phyloP scores from a whole-genome alignment of 768 basidiomycete species.

The Pisolithus sp. region DNA sequence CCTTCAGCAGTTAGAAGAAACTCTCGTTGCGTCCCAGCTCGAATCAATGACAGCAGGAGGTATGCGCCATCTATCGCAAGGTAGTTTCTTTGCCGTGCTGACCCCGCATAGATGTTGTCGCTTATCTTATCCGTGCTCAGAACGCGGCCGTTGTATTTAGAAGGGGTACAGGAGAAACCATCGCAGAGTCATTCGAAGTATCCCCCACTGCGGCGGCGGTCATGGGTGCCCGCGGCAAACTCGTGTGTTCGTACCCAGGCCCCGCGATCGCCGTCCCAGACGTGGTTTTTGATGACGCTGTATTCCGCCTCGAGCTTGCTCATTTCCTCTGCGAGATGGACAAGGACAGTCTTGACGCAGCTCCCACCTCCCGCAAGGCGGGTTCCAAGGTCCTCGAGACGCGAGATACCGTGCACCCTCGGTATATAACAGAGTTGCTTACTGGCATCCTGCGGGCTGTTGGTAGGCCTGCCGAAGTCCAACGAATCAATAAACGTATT shows the following conservation, averaged over 20 bases:
- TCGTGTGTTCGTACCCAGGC: slow-evolving; percentile 40
- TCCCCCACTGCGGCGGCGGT: slow-evolving; percentile 30
- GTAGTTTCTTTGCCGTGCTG: not conserved
- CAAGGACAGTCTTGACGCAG: slow-evolving; percentile 24
- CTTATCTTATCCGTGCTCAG: slow-evolving; percentile 36
- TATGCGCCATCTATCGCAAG: slow-evolving; percentile 1
- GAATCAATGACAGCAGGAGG: slow-evolving; percentile 18
- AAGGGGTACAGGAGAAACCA: slow-evolving; percentile 15
- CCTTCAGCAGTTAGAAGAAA: not conserved
- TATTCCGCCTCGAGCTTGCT: slow-evolving; percentile 28
- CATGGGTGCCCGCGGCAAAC: slow-evolving; percentile 33
- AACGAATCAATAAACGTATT: not conserved
- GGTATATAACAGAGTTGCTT: slow-evolving; percentile 37
- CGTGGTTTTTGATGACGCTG: slow-evolving; percentile 18
- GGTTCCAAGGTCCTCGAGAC: slow-evolving; percentile 14
- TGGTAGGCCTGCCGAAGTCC: not conserved
- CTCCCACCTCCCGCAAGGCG: slow-evolving; percentile 31
- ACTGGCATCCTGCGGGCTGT: too few relatives aligned
- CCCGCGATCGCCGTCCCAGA: slow-evolving; percentile 35
- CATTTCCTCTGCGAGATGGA: slow-evolving; percentile 31
- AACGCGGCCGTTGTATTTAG: slow-evolving; percentile 42
- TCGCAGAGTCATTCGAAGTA: slow-evolving; percentile 42
- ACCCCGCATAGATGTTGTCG: slow-evolving; percentile 27
- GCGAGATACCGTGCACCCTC: slow-evolving; percentile 27
- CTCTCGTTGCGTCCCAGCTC: slow-evolving; percentile 11